A percentile compares a stretch with the other conserved stretches of the same genome.
Conservation (phyloP, 805 yeast species). For the Ogataea ganodermae region DNA sequence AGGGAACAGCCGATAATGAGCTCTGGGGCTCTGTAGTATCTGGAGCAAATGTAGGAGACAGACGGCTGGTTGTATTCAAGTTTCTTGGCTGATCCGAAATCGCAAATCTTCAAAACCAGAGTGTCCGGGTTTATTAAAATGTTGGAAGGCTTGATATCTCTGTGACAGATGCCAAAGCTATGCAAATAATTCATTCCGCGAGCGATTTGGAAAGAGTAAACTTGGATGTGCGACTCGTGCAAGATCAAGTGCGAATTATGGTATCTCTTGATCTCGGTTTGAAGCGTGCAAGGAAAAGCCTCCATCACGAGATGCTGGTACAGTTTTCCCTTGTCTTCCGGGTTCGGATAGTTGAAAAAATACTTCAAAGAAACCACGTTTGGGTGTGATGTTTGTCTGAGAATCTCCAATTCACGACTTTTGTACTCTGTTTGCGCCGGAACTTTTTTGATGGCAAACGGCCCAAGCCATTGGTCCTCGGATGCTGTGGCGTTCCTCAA, state of each 20-base stretch:
- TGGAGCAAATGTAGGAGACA: slow-evolving; percentile 92
- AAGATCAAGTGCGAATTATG: slow-evolving; percentile 60
- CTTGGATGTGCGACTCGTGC: slow-evolving; percentile 73
- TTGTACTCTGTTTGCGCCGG: slow-evolving; percentile 89
- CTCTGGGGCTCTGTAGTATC: slow-evolving; percentile 97
- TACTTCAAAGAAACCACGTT: slow-evolving; percentile 70
- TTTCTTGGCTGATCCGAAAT: slow-evolving; percentile 83
- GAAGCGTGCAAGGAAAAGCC: slow-evolving; percentile 79
- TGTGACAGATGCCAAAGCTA: slow-evolving; percentile 76
- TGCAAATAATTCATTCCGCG: slow-evolving; percentile 83
- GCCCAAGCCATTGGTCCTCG: slow-evolving; percentile 62
- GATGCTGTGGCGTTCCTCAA: slow-evolving; percentile 31
- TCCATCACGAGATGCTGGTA: slow-evolving; percentile 88
- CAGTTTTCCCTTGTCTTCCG: slow-evolving; percentile 57
- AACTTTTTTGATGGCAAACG: slow-evolving; percentile 80
- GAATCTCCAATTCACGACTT: slow-evolving; percentile 75
- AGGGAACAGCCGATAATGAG: slow-evolving; percentile 86
- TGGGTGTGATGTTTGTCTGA: slow-evolving; percentile 77
- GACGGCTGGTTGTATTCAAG: slow-evolving; percentile 81
- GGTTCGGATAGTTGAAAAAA: slow-evolving; percentile 68
- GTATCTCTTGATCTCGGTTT: slow-evolving; percentile 70
- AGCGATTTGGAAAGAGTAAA: slow-evolving; percentile 77
- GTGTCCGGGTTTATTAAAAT: slow-evolving; percentile 72
- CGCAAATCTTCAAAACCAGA: slow-evolving; percentile 73
- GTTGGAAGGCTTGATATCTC: slow-evolving; percentile 85